Evolutionary conservation across 164 flowering plant species (phyloP), one percentile per base, ranked within the genome.

Genomic region (Stephania yunnanensis): DNA sequence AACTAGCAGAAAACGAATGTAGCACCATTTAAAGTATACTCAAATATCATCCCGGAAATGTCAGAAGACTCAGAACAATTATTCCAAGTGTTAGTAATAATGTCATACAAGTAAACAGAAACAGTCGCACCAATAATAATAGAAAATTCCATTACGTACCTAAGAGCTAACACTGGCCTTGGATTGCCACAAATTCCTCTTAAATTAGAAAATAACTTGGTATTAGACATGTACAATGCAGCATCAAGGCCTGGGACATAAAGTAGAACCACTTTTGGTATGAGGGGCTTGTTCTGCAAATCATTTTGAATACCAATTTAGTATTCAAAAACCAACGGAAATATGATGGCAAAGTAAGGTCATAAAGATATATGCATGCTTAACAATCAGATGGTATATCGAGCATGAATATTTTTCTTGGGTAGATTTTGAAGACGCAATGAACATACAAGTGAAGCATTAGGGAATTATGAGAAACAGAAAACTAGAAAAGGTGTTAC

Each of bases 201-300:
- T 46, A 94, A 84, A 80, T 89, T 83, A 71, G 78, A 22, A 73
- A 96, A 85, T 50, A 78, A 15, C 66, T 85, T 87, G 68, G 87
- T 80, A 68, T 90, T 93, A 25, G 99, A 88, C 86, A 96, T 79
- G 84, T 91, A 96, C 76, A 94, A 77, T 71, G 91, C 92, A 10
- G 99, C 97, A 87, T 96, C 97, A 82, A 96, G 92, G 76, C 99
- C 99, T 69, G 99, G 99, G 75, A 94, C 79, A 84, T 94, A 96
- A 68, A 94, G 88, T 87, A 94, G 85, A 61, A 89, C 97, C 81
- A 96, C 98, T 84, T 96, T 96, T 46, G 87, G 91, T 74, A 96
- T 96, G 76, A 96, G 84, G 71, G 97, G 97, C 80, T 92, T 96
- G 87, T 96, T 94, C 98, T 96, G 98, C 96, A 91, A 22, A 73